Base-by-base conservation (phyloP, 73 alveolate genomes). In the Paramecium biaurelia region DNA sequence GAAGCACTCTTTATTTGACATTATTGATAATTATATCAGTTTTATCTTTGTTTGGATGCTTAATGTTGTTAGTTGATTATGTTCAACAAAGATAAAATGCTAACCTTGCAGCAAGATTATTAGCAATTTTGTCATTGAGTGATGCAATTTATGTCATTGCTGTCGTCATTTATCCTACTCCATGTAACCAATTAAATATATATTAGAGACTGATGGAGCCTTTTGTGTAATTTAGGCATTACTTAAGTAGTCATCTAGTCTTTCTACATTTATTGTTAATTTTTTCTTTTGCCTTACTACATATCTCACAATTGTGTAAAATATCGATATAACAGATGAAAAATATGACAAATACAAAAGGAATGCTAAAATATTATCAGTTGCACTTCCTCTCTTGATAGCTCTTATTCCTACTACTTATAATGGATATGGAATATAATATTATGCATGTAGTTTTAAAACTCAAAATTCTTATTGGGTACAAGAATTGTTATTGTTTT, bases 111-210 rank as follows among this genome's bases (percentile, higher is more conserved):
- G 15, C 45, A 63, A 63, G 26, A 63, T 63, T 63, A 63, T 26
- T 63, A 63, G 47, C 49, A 63, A 63, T 63, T 4, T 32, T 63
- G 20, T 21, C 49, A 3, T 2, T 26, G 26, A 63, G 84, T 63
- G 84, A 63, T 63, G 84, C 84, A 30, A 63, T 63, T 14, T 63
- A 63, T 32, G 84, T 63, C 49, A 26, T 63, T 0, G 84, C 84
- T 63, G 41, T 63, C 0, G 41, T 63, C 41, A 32, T 0, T 63
- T 26, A 63, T 32, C 84, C 84, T 26, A 63, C 9, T 24, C 84
- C 84, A 63, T 30, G 84, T 63, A 63, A 2, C 10, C 14, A 30
- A 63, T 63, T 23, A 30, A 63, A 32, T 63, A 63, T 63, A 63
- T 12, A 26, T 26, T 63, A 63, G 84, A 63, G 84, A 32, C 7